A percentile compares a stretch with the other conserved stretches of the same genome.
phyloP scores from a whole-genome alignment of 148 eudicot genomes.

The Chenopodium quinoa region DNA sequence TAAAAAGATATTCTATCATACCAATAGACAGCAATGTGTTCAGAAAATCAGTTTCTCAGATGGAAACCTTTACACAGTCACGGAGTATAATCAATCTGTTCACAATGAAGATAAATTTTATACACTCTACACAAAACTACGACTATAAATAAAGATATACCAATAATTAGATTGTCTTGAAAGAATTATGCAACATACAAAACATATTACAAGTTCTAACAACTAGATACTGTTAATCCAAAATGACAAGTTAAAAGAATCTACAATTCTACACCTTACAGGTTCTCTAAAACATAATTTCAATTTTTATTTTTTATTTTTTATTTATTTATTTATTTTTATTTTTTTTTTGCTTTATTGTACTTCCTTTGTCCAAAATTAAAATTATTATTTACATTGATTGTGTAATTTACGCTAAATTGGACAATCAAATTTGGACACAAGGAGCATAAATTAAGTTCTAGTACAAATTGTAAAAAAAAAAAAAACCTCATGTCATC shows the following conservation, averaged over 20 bases:
- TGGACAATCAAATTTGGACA: not conserved
- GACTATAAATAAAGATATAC: not conserved
- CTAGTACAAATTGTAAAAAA: too few species aligned
- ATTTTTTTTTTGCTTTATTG: not conserved
- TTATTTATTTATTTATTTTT: too few species aligned
- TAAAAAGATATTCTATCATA: not conserved
- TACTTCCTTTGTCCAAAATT: not conserved
- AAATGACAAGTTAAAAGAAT: not conserved
- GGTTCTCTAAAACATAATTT: not conserved
- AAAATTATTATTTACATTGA: not conserved
- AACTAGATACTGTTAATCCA: not conserved
- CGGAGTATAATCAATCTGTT: not conserved
- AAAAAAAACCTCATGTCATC: not conserved
- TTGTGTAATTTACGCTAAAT: not conserved
- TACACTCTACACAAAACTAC: not conserved
- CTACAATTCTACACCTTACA: not conserved
- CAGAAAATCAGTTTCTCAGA: not conserved
- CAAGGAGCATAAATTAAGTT: not conserved
- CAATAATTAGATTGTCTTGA: not conserved
- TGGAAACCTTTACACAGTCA: not conserved
- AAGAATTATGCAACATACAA: not conserved
- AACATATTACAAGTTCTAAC: not conserved
- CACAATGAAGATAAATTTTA: not conserved
- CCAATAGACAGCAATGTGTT: not conserved
- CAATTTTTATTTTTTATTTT: not conserved